Conservation (phyloP, 805 yeast species). For the Yamadazyma sp. region DNA sequence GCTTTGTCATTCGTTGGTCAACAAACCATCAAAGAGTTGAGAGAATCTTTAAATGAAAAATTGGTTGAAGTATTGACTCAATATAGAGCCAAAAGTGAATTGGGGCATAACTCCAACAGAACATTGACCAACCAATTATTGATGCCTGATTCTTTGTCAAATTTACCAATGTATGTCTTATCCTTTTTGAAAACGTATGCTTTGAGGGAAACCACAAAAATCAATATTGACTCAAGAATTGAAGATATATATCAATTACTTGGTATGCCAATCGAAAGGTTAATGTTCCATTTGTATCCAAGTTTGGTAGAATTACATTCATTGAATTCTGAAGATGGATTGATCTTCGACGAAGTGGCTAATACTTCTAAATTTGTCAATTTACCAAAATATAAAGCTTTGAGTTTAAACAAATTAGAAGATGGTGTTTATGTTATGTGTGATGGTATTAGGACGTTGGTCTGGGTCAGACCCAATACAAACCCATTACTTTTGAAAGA, state of each 20-base stretch:
- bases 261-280: conserved; percentile 50
- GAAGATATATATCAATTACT: conserved; percentile 50
- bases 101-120: conserved; percentile 33
- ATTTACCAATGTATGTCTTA: conserved; percentile 64
- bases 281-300: conserved; percentile 74
- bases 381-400: conserved; percentile 50
- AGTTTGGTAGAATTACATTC: conserved; percentile 71
- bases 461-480: conserved; percentile 71
- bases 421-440: conserved; percentile 81
- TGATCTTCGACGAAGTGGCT: conserved; percentile 22
- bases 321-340: conserved; percentile 53
- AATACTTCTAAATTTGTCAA: conserved; percentile 43
- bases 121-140: conserved; percentile 57
- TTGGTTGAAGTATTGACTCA: conserved; percentile 45
- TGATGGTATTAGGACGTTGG: conserved; percentile 56
- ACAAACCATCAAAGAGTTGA: conserved; percentile 34
- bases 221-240: conserved; percentile 63
- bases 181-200: conserved; percentile 69
- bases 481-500: conserved; percentile 68
- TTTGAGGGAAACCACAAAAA: conserved; percentile 47
- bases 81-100: conserved; percentile 48
- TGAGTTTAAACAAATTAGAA: conserved; percentile 40
- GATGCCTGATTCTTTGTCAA: conserved; percentile 75
- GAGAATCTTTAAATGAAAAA: conserved; percentile 38
- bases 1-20: conserved; percentile 39